A percentile compares a stretch with the other conserved stretches of the same genome.
phyloP scores from a whole-genome alignment of 2,329 filamentous ascomycete genomes.

The Monilinia polystroma region DNA sequence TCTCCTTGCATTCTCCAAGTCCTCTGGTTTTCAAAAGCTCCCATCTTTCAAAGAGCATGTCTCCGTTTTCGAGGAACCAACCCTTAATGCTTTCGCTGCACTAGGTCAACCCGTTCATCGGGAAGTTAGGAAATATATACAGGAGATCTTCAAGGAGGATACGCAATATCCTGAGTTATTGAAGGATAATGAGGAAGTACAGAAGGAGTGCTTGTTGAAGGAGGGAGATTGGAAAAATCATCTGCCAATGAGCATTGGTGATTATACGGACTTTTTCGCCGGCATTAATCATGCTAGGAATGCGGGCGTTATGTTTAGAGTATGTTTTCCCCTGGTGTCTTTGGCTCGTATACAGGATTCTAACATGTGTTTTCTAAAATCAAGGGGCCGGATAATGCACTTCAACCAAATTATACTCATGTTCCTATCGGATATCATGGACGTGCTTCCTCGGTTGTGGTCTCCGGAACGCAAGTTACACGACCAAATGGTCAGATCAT shows the following conservation, averaged over 20 bases:
- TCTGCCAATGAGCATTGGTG: conserved; percentile 73
- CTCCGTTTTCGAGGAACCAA: conserved; percentile 61
- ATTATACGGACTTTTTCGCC: conserved; percentile 85
- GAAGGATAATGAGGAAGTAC: conserved; percentile 58
- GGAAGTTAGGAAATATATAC: conserved; percentile 67
- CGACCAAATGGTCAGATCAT: conserved; percentile 75
- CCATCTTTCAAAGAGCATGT: conserved; percentile 53
- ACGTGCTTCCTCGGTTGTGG: conserved; percentile 70
- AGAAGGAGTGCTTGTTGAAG: conserved; percentile 57
- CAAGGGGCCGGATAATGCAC: conserved; percentile 66
- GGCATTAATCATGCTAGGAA: conserved; percentile 77
- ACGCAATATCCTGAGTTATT: conserved; percentile 61
- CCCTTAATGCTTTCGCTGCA: conserved; percentile 71
- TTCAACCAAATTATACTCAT: conserved; percentile 80
- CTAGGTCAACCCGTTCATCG: conserved; percentile 67
- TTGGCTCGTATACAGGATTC: background rate
- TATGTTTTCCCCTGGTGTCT: background rate
- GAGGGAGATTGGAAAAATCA: conserved; percentile 62
- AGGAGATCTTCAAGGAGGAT: conserved; percentile 60
- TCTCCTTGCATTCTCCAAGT: conserved; percentile 58
- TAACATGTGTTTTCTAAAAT: conserved; percentile 50
- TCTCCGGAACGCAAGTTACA: conserved; percentile 71
- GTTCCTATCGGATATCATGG: conserved; percentile 82
- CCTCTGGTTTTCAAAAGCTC: conserved; percentile 59
- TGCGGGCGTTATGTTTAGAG: conserved; percentile 31